Percentiles rank a stretch among this genome's conserved stretches.
Conservation (phyloP, 176 grass and related monocot species). For the Leersia perrieri region DNA sequence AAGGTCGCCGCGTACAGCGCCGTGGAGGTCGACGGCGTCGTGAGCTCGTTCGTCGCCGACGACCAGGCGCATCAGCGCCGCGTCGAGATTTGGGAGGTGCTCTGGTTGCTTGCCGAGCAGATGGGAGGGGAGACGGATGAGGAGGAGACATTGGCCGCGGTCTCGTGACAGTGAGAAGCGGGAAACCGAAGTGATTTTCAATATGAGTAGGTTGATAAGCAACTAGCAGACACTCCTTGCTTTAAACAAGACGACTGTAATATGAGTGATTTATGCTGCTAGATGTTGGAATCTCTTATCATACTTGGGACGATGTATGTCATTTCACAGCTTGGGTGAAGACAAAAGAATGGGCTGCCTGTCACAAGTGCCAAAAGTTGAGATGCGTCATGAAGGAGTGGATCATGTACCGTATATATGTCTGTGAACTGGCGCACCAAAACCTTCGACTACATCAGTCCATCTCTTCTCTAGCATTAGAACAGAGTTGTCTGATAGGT, state of each 20-base stretch:
- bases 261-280: constrained; percentile 5
- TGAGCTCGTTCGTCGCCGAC: constrained; percentile 69
- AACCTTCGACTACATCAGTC: constrained; percentile 74
- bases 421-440: constrained; percentile 67
- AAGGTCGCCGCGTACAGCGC: constrained; percentile 54
- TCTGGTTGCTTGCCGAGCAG: constrained; percentile 51
- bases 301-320: not conserved
- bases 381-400: not conserved
- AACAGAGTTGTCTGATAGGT: constrained; percentile 68
- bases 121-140: constrained; percentile 38
- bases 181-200: not conserved
- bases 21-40: constrained; percentile 51
- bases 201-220: no score
- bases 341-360: not conserved
- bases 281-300: not conserved
- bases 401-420: constrained; percentile 77
- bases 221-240: no score
- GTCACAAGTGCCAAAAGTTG: constrained; percentile 1
- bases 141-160: not conserved
- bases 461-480: constrained; percentile 84
- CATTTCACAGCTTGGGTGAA: constrained; percentile 13
- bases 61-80: constrained; percentile 53
- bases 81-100: constrained; percentile 60
- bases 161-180: not conserved
- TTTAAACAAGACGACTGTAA: no score